Evolutionary conservation across 2,329 filamentous ascomycete genomes (phyloP), one percentile per base, ranked within the genome.

Genomic region (Hypoxylon sp.): DNA sequence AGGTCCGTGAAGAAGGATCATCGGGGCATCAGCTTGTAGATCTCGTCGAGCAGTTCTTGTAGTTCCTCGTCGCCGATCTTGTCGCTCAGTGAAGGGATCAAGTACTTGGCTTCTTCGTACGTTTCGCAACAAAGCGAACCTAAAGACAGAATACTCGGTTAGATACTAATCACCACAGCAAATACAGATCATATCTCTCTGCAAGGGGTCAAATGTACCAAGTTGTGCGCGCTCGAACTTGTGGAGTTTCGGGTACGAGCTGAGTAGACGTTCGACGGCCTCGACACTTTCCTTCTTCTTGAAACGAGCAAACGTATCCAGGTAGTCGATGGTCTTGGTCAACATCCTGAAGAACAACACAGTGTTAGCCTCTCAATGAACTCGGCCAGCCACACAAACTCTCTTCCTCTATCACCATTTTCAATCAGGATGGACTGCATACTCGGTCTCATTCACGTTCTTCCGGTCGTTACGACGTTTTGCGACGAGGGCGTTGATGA

Each of bases 191-290:
- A 19, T 30, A 19, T 30, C 11, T 41, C 9, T 17, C 19, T 34
- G 28, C 21, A 50, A n/a, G 30, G 17, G 34, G 17, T 7, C 3
- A 21, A 21, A 81, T 85, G 66, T 84, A 94, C 94, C 95, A 70
- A 98, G 85, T 82, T 98, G 93, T 48, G 93, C 94, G 75, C 93
- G 89, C 86, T 99, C 96, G 79, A 98, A 98, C 79, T 94, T 92
- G 76, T 93, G 92, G 74, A 99, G 84, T 70, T 89, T 89, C 77
- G 93, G 91, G 64, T 60, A 60, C n/a, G 91, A 88, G 72, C 92
- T 92, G 70, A 98, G 86, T 74, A 98, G 84, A 65, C 93, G 89
- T 81, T 97, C 94, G 32, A 98, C 93, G n/a, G 93, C 93, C 82
- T 97, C 93, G 77, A 97, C 92, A 73, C 96, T 96, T 80, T 97